phyloP scores from a whole-genome alignment of 805 yeast genomes.

The Lachancea quebecensis region DNA sequence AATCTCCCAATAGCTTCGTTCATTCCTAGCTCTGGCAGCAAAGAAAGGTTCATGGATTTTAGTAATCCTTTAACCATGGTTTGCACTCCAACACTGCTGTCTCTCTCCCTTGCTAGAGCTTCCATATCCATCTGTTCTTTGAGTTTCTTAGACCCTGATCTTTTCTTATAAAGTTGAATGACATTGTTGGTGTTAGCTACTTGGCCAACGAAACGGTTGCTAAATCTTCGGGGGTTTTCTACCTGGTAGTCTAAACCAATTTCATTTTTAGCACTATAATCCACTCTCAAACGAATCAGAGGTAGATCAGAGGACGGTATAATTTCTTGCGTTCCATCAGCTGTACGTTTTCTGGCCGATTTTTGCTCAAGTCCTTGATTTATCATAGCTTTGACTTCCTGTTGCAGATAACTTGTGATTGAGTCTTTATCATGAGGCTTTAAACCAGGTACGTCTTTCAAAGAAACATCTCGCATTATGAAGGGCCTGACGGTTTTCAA shows the following conservation, averaged over 20 bases:
- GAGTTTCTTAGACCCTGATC: conserved; percentile 9
- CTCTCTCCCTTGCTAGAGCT: conserved; percentile 12
- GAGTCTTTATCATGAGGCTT: conserved; percentile 56
- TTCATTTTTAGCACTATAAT: conserved; percentile 56
- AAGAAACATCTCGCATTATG: conserved; percentile 55
- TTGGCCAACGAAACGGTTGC: conserved; percentile 81
- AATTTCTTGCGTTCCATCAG: conserved; percentile 7
- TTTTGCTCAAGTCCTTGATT: conserved; percentile 38
- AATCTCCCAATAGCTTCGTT: conserved; percentile 63
- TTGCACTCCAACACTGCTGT: conserved; percentile 48
- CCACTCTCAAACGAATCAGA: conserved; percentile 72
- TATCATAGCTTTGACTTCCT: conserved; percentile 63
- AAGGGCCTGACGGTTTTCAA: conserved; percentile 73
- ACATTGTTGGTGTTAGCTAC: conserved; percentile 92
- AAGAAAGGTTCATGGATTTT: conserved; percentile 52
- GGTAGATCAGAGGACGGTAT: conserved; percentile 43
- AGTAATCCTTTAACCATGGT: conserved; percentile 57
- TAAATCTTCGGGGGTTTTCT: conserved; percentile 82
- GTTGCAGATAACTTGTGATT: conserved; percentile 51
- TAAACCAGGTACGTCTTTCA: conserved; percentile 47
- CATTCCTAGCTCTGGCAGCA: conserved; percentile 72
- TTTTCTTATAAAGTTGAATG: conserved; percentile 57
- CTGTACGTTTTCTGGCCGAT: conserved; percentile 37
- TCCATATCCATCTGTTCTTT: conserved; percentile 14
- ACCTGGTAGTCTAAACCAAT: conserved; percentile 62